Evolutionary conservation across 257 asterid genomes (phyloP), one percentile per base, ranked within the genome.

Genomic region (Salvia hispanica): DNA sequence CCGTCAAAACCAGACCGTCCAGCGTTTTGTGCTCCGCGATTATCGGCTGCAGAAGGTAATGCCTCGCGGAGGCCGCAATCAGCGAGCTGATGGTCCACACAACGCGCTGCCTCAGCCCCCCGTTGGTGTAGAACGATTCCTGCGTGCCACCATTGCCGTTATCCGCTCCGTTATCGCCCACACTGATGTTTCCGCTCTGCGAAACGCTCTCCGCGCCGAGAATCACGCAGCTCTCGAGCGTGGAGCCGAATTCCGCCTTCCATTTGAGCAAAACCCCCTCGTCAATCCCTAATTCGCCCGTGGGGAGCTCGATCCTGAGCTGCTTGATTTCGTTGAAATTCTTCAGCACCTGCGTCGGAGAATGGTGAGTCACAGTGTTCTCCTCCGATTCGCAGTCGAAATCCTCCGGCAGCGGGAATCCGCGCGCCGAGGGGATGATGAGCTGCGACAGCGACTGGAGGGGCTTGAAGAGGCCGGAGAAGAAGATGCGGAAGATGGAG

Each of bases 71-170:
- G 34, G 95, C 95, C 16, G 95, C 95, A 1, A 87, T 87, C 74
- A 87, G 52, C 40, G 95, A 87, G 80, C 91, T 87, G 39, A 87
- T 87, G 10, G 95, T 87, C 95, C 95, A 87, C 21, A 87, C 89
- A 9, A 87, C 95, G 4, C 95, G 83, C 72, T 85, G 68, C 36
- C 84, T 87, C 77, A 87, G 72, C 45, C 95, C 95, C 8, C 95
- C 95, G 12, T 85, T 87, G 0, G 89, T 85, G 81, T 84, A 86
- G 79, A 82, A 86, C 7, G 95, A 82, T 62, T 85, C 91, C 2
- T 91, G 89, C 57, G 81, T 81, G 82, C 84, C 85, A 13, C 91
- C 91, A 46, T 80, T 84, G 62, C 85, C 91, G 45, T 16, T 77
- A 73, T 84, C 87, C 33, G 42, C 76, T 13, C 61, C 72, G 9